Evolutionary conservation across 1,284 basidiomycete species (phyloP).

Genomic region (Porphyrellus sp.): DNA sequence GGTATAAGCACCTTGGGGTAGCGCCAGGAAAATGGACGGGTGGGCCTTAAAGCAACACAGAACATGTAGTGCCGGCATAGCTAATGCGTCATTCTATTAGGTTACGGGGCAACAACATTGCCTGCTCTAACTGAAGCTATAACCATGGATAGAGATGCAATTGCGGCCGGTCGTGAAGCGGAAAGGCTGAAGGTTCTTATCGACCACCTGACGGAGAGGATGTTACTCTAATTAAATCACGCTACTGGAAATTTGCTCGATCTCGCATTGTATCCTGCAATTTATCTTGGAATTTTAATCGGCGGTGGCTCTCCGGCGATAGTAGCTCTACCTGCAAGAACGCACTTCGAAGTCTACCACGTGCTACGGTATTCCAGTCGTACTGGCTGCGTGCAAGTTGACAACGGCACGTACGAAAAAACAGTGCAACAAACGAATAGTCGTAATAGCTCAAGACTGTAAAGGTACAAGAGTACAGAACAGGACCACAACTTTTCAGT

Average conservation of each 20-base stretch:
- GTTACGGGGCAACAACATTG: constrained; percentile 63
- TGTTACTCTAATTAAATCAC: constrained; percentile 23
- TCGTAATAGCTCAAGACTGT: not conserved
- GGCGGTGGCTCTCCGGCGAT: no score
- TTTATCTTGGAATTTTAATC: no score
- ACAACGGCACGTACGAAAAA: no score
- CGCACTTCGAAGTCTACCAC: no score
- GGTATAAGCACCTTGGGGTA: constrained; percentile 72
- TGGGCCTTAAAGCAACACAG: constrained; percentile 24
- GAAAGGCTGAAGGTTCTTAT: constrained; percentile 44
- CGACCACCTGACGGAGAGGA: constrained; percentile 37
- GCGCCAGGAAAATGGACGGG: constrained; percentile 76
- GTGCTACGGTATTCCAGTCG: no score
- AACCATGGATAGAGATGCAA: constrained; percentile 46
- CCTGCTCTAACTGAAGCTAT: constrained; percentile 62
- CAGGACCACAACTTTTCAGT: constrained; percentile 4
- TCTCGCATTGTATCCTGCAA: not conserved
- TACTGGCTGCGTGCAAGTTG: no score
- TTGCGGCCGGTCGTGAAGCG: constrained; percentile 46
- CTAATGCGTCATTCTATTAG: constrained; percentile 27
- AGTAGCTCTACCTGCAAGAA: no score
- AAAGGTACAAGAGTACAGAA: not conserved
- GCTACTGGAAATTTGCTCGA: no score
- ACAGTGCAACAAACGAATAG: no score
- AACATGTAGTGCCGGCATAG: constrained; percentile 3